These are phyloP conservation scores for Kandelia obovata DNA, from an alignment of 345 rosid genomes.

Conservation along the genomic window DNA sequence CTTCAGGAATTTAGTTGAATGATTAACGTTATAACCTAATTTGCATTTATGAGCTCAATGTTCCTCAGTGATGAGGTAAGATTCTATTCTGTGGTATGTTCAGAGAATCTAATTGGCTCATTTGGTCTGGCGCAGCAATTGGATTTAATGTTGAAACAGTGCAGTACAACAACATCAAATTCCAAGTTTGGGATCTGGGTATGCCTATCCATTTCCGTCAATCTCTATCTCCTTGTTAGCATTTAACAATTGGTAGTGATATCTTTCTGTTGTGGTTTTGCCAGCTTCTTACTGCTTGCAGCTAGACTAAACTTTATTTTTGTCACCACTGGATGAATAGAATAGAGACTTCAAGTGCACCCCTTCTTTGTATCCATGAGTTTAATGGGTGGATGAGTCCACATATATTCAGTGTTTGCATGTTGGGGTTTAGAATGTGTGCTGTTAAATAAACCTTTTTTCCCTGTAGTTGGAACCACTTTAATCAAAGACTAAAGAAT, in stretches of 20 bases:
- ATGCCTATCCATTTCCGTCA: constrained; percentile 19
- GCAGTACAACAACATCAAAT: constrained; percentile 89
- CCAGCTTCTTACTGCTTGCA: neutral
- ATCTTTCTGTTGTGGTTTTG: neutral
- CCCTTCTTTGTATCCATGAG: neutral
- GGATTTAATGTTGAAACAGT: constrained; percentile 98
- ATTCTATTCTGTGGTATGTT: neutral
- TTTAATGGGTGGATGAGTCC: neutral
- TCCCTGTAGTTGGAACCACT: too few species aligned
- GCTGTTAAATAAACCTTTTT: neutral
- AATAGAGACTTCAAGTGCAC: neutral
- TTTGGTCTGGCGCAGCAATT: constrained; percentile 55
- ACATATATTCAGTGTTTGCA: neutral
- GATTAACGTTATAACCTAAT: neutral
- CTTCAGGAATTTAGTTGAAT: neutral
- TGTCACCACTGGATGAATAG: neutral
- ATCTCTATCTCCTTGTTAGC: neutral
- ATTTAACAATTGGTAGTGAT: neutral
- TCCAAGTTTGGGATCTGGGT: constrained; percentile 89
- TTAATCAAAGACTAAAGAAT: too few species aligned
- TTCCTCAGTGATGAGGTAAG: too few species aligned
- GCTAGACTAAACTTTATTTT: too few species aligned
- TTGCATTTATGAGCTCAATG: neutral
- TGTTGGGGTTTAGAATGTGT: neutral
- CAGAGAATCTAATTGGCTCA: constrained; percentile 1